A percentile compares a stretch with the other conserved stretches of the same genome.
phyloP scores from a whole-genome alignment of 148 eudicot species.

The Silene conica region DNA sequence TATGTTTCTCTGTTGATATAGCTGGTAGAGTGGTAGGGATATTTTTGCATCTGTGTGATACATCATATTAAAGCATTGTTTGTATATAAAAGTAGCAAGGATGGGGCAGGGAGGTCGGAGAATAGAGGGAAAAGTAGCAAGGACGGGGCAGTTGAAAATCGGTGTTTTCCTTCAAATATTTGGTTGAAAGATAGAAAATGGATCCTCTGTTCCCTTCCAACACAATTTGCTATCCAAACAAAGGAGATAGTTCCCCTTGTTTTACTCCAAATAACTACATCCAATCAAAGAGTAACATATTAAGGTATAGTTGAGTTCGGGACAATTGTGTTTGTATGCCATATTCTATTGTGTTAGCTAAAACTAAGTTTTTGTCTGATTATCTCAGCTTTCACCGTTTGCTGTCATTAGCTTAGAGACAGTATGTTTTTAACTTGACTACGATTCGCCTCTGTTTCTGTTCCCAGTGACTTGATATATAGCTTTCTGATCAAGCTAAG shows the following conservation, averaged over 20 bases:
- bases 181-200: background rate
- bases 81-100: too few relatives aligned
- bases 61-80: background rate
- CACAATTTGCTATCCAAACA: too few relatives aligned
- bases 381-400: background rate
- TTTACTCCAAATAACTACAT: too few relatives aligned
- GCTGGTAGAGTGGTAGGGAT: background rate
- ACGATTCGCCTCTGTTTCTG: constrained; percentile 21
- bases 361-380: background rate
- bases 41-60: background rate
- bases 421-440: constrained; percentile 6
- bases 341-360: background rate
- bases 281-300: background rate
- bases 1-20: background rate
- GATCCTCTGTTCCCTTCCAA: background rate
- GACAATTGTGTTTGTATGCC: background rate
- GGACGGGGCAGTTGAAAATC: too few relatives aligned
- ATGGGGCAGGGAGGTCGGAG: too few relatives aligned
- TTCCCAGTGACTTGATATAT: constrained; percentile 79
- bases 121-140: too few relatives aligned
- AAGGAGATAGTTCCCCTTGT: too few relatives aligned
- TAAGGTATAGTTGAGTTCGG: background rate
- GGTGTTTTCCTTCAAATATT: too few relatives aligned
- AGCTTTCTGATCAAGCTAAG: constrained; percentile 76
- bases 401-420: background rate